Conservation (phyloP, 176 grass and related monocot genomes). For the Carex kokanica region DNA sequence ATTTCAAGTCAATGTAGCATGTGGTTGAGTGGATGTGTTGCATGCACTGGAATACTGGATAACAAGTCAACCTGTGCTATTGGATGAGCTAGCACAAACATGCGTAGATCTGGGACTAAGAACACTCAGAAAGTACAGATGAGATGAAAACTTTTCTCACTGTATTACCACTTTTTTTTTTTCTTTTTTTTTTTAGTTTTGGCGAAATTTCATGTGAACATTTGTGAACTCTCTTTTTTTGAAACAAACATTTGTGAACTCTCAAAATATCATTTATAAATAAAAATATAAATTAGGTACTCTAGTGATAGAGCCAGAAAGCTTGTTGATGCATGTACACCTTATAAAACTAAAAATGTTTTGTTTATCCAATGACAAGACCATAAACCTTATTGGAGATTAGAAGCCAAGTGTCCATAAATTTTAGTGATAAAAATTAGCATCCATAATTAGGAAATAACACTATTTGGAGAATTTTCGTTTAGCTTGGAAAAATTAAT, state of each 20-base stretch:
- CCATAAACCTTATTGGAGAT: neutral
- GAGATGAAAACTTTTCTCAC: neutral
- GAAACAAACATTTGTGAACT: neutral
- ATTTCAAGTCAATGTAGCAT: constrained; percentile 13
- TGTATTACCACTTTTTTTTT: neutral
- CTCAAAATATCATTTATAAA: neutral
- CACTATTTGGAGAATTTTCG: neutral
- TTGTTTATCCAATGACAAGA: neutral
- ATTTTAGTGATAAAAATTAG: neutral
- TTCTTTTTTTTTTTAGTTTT: neutral
- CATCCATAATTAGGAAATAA: neutral
- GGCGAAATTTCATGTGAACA: neutral
- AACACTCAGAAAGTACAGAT: neutral
- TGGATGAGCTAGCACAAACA: constrained; percentile 10
- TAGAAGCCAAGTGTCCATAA: neutral
- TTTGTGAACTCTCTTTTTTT: neutral
- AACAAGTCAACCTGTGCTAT: neutral
- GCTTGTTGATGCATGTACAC: too few relatives aligned
- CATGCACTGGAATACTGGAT: constrained; percentile 15
- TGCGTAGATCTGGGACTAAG: neutral
- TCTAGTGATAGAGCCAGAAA: too few relatives aligned
- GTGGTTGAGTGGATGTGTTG: neutral
- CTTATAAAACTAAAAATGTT: too few relatives aligned
- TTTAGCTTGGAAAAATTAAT: too few relatives aligned
- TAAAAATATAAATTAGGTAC: neutral